These are phyloP conservation scores for Aspergillus campestris DNA, from an alignment of 495 filamentous ascomycete species.

Conservation along the genomic window DNA sequence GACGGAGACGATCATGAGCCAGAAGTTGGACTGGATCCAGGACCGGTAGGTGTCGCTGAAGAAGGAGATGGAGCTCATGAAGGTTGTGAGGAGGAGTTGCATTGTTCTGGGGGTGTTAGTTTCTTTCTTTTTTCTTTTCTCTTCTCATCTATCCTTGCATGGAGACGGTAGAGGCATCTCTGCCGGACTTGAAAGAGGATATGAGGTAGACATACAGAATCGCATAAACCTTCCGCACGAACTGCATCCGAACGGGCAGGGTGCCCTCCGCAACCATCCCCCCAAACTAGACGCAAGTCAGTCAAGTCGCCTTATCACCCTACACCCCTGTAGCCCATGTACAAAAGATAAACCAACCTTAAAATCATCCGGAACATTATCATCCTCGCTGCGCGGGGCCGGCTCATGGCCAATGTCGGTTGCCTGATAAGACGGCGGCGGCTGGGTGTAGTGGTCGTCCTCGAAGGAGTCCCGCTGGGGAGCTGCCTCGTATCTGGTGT, in stretches of 20 bases:
- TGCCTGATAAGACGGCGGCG: conserved; percentile 66
- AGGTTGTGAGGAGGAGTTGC: conserved; percentile 77
- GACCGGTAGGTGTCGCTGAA: conserved; percentile 66
- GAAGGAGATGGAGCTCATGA: conserved; percentile 76
- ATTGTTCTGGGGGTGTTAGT: conserved; percentile 48
- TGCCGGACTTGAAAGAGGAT: too few relatives aligned
- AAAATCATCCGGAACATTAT: conserved; percentile 94
- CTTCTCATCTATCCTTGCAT: too few relatives aligned
- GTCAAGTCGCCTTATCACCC: conserved; percentile 3
- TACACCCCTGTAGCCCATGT: background rate
- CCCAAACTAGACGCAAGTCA: conserved; percentile 68
- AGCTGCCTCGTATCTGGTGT: conserved; percentile 61
- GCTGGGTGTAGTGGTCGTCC: conserved; percentile 59
- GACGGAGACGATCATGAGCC: conserved; percentile 78
- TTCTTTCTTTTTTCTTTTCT: conserved; percentile 2
- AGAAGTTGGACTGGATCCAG: conserved; percentile 81
- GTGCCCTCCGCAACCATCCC: conserved; percentile 87
- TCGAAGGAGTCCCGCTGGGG: conserved; percentile 69
- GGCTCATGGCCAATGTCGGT: conserved; percentile 23
- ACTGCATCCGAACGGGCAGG: conserved; percentile 92
- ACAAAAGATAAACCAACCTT: conserved; percentile 48
- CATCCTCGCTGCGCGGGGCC: conserved; percentile 72
- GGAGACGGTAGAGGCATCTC: too few relatives aligned
- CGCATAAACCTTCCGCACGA: conserved; percentile 88
- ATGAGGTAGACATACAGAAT: conserved; percentile 52